Evolutionary conservation across 2,329 filamentous ascomycete species (phyloP), one percentile per base, ranked within the genome.

Genomic region (Venturia nashicola): DNA sequence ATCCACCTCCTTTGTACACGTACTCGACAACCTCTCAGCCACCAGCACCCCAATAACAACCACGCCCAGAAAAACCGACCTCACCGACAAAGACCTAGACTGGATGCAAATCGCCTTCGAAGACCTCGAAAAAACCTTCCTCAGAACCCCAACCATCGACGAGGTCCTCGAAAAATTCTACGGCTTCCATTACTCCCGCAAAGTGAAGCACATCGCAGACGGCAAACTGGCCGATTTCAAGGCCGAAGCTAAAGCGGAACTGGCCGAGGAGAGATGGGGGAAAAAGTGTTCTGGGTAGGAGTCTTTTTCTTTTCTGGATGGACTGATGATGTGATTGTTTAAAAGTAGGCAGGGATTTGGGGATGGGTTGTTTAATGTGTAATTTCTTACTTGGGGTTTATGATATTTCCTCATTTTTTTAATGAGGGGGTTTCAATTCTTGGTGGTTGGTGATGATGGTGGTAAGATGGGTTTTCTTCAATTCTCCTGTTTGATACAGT

Each of bases 81-180:
- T 57, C 16, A 36, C 51, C 51, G 51, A 57, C 51, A 34, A 57
- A 57, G 51, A 57, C 51, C 51, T 57, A 18, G 51, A 57, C 27
- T 57, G 51, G 51, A 57, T 57, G 51, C 51, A 57, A 57, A 57
- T 57, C 3, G 51, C 51, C 51, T 57, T 57, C 27, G 51, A 57
- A 57, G 51, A 57, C 32, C 51, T 57, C 6, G 51, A 57, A 57
- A 36, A 57, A 14, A 57, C 18, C 2, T 32, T 36, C 16, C 27
- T n/a, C 32, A 18, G 32, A 57, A 27, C 51, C 18, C 69, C 73
- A 7, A 71, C 71, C 63, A 75, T 73, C 62, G 72, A 74, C 69
- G 75, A 75, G 64, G 68, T 70, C 44, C 72, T 68, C 46, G 70
- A 71, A 61, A 76, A 75, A 64, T 71, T 71, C 61, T 75, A 74